A percentile compares a stretch with the other conserved stretches of the same genome.
Conservation (phyloP, 257 asterid genomes). For the Nicotiana otophora region DNA sequence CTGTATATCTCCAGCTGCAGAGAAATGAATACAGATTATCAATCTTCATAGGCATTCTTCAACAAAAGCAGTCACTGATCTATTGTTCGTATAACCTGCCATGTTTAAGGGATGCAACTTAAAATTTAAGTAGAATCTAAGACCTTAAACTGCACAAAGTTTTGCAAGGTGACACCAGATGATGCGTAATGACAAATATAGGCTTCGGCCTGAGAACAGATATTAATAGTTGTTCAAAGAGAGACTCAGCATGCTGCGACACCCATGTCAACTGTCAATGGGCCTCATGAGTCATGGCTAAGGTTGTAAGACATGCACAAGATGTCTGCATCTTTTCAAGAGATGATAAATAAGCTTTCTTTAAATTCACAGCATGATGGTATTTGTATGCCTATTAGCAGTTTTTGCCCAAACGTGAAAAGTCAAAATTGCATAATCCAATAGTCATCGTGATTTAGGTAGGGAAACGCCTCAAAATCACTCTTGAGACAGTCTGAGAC, state of each 20-base stretch:
- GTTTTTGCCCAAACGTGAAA: not conserved
- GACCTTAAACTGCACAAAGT: not conserved
- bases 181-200: not conserved
- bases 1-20: conserved; percentile 78
- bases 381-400: not conserved
- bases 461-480: not conserved
- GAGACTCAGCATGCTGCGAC: not conserved
- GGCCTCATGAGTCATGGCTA: not conserved
- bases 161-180: not conserved
- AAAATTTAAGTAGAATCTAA: not conserved
- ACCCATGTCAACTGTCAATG: not conserved
- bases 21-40: not conserved
- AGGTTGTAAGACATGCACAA: not conserved
- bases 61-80: not conserved
- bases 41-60: not conserved
- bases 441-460: not conserved
- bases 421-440: not conserved
- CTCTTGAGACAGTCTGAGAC: not conserved
- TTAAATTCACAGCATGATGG: not conserved
- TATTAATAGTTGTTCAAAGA: too few relatives aligned
- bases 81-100: not conserved
- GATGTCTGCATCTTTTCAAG: not conserved
- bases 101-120: not conserved
- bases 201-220: not conserved
- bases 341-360: not conserved